Evolutionary conservation across 768 basidiomycete species (phyloP), one percentile per base, ranked within the genome.

Genomic region (Leccinum broughii): DNA sequence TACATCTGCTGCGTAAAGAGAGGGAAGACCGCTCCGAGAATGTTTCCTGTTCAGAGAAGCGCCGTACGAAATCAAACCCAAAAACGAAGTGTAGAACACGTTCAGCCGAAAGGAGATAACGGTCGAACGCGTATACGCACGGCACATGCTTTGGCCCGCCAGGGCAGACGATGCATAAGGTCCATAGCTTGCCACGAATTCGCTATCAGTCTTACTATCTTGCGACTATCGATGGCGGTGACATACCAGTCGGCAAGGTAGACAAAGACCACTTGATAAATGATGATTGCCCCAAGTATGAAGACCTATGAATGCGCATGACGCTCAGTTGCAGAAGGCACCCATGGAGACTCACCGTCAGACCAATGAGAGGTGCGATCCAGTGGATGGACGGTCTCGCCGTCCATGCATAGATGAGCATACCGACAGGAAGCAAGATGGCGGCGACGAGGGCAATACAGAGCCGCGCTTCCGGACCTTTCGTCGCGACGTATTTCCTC

Each of bases 361-460:
- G 56, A 10, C 71, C 71, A n/a, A 62, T 56, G 10, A 72, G 53
- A 22, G 71, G 73, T 13, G 57, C 83, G 41, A 87, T 82, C 89
- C 90, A 92, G 57, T 79, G 81, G 3, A 90, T 77, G 14, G 63
- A 65, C 0, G 79, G 58, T 61, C 77, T 83, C 13, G 85, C 82
- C 3, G 86, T 84, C 85, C 88, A 90, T 0, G 86, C 88, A 64
- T 86, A 92, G 30, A 90, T 83, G 72, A 90, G 82, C 81, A 88
- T 85, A n/a, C 81, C 83, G 0, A 71, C 62, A 0, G 88, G 87
- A 51, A 87, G 76, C 13, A 85, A 65, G 46, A 87, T 48, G 0
- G 79, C 81, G 0, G 84, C 85, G 35, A 79, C 69, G 64, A 86
- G 86, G 11, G 86, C 80, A 22, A 76, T 71, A 60, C 81, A 86